phyloP scores from a whole-genome alignment of 306 rosid genomes.

The Fragaria nilgerrensis region DNA sequence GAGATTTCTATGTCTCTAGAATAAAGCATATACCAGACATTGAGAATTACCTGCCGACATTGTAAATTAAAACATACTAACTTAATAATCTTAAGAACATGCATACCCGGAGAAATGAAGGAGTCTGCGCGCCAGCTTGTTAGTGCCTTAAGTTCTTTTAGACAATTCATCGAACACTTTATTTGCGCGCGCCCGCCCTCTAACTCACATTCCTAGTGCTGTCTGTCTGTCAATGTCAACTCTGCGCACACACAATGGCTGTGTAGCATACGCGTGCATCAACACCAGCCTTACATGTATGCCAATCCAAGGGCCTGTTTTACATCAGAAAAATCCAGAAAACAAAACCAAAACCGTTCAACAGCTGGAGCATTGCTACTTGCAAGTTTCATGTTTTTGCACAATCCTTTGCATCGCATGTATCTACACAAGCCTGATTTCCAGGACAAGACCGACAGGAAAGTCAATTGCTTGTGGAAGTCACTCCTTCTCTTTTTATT shows the following conservation, averaged over 20 bases:
- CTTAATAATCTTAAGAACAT: background rate
- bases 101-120: background rate
- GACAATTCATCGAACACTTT: background rate
- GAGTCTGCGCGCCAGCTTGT: background rate
- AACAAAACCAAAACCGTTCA: background rate
- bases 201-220: background rate
- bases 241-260: background rate
- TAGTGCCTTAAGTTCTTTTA: background rate
- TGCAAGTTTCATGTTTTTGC: background rate
- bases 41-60: background rate
- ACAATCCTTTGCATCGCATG: too few species aligned
- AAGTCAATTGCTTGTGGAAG: conserved; percentile 9
- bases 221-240: conserved; percentile 2
- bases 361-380: background rate
- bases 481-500: too few species aligned
- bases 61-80: background rate
- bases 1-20: background rate
- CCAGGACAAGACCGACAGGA: background rate
- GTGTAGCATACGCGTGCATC: background rate
- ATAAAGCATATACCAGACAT: background rate
- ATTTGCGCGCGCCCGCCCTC: background rate
- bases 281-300: background rate
- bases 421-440: background rate
- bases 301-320: background rate
- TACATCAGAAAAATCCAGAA: background rate